Percentiles rank a stretch among this genome's conserved stretches.
Evolutionary conservation across 2,329 filamentous ascomycete species (phyloP).

Genomic region (Whalleya microplaca): DNA sequence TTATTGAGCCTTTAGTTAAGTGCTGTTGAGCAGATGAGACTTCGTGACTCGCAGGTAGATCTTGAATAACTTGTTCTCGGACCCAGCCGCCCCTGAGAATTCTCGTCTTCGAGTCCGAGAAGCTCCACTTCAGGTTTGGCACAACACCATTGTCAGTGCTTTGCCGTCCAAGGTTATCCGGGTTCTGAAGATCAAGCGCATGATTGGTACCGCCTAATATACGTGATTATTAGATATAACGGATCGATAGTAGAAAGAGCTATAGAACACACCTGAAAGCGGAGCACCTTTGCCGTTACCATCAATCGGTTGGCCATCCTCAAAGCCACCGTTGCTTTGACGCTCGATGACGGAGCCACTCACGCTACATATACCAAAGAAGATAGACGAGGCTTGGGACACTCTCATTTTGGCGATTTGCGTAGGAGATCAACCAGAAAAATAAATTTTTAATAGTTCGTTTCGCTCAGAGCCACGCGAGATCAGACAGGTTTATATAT

Average conservation of each 20-base stretch:
- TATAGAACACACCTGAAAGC: conserved; percentile 52
- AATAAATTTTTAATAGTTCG: neutral
- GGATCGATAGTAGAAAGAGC: neutral
- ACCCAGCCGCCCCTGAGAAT: conserved; percentile 68
- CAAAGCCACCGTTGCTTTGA: conserved; percentile 41
- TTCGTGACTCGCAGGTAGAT: conserved; percentile 67
- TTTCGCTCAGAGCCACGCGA: neutral
- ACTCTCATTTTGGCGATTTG: conserved; percentile 22
- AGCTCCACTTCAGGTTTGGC: conserved; percentile 71
- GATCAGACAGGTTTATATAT: neutral
- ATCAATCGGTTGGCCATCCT: conserved; percentile 59
- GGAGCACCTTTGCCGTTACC: conserved; percentile 61
- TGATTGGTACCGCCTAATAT: conserved; percentile 68
- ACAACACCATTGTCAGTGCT: conserved; percentile 66
- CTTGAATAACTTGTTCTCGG: conserved; percentile 67
- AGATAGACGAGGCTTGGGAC: conserved; percentile 21
- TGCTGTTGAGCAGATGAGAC: conserved; percentile 72
- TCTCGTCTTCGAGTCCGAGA: conserved; percentile 68
- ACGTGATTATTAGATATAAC: neutral
- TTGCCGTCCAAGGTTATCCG: conserved; percentile 64
- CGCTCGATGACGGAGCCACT: neutral
- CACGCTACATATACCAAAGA: conserved; percentile 21
- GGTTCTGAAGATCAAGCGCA: conserved; percentile 64
- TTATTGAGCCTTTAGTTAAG: conserved; percentile 66
- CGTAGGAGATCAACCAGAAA: neutral